Conservation (phyloP, 805 yeast genomes). For the Kodamaea neixiangensis region DNA sequence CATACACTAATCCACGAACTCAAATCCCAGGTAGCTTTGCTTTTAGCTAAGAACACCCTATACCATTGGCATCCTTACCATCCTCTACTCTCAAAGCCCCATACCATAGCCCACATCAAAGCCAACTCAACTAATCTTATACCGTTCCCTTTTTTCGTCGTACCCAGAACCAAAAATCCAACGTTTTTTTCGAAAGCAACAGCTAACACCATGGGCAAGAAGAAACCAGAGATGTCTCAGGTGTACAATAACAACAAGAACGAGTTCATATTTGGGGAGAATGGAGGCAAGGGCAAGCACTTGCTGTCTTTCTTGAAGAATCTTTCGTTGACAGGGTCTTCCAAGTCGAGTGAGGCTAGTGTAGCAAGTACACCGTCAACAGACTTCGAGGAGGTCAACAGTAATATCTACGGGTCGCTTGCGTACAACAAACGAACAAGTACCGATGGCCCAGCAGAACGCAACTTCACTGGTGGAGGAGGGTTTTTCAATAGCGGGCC, state of each 20-base stretch:
- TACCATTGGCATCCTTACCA: no score
- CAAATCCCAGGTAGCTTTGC: no score
- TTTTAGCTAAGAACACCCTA: no score
- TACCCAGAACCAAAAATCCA: background rate
- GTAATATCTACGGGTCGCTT: slow-evolving; percentile 41
- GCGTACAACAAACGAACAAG: slow-evolving; percentile 18
- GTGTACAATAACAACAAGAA: slow-evolving; percentile 40
- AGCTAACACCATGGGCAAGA: slow-evolving; percentile 36
- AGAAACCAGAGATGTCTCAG: slow-evolving; percentile 48
- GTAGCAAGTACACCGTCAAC: slow-evolving; percentile 8
- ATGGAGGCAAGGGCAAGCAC: slow-evolving; percentile 67
- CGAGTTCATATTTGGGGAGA: slow-evolving; percentile 67
- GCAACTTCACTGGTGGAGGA: background rate
- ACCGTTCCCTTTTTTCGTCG: slow-evolving; percentile 2
- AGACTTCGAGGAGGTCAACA: slow-evolving; percentile 30
- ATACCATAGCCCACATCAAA: background rate
- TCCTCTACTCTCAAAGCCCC: background rate
- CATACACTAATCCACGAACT: no score
- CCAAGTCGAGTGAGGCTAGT: slow-evolving; percentile 6
- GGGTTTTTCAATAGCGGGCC: slow-evolving; percentile 14
- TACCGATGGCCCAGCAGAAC: slow-evolving; percentile 6
- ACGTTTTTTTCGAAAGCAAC: slow-evolving; percentile 2
- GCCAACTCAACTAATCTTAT: background rate
- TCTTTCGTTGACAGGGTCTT: slow-evolving; percentile 38
- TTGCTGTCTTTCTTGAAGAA: slow-evolving; percentile 52